Evolutionary conservation across 192 early-diverging fungal species (phyloP).

Genomic region (Backusella morwellensis): DNA sequence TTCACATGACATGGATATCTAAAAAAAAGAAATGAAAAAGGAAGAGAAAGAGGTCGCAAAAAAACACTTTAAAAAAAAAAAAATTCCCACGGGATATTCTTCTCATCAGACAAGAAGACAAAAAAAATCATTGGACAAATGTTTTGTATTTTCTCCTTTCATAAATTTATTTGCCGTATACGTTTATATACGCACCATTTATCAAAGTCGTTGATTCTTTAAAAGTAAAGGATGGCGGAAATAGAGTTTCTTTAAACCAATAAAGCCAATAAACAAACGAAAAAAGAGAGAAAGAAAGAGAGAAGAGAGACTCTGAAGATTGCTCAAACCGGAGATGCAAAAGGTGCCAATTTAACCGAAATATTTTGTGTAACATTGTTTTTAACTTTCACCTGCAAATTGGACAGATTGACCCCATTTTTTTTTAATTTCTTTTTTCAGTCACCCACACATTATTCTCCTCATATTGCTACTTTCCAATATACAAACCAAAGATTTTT

Average conservation of each 20-base stretch:
- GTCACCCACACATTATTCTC: not conserved
- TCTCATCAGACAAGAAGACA: not conserved
- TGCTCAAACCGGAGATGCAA: slow-evolving; percentile 6
- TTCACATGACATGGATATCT: too few relatives aligned
- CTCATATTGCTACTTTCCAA: not conserved
- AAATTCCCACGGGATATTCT: not conserved
- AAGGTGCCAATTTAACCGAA: not conserved
- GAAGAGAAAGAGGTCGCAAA: not conserved
- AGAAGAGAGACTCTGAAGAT: not conserved
- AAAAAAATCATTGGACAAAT: not conserved
- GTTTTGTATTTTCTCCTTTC: not conserved
- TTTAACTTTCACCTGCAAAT: slow-evolving; percentile 8
- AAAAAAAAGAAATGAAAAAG: not conserved
- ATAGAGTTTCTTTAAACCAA: not conserved
- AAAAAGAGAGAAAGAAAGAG: not conserved
- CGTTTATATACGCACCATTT: too few relatives aligned
- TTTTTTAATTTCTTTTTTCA: slow-evolving; percentile 6
- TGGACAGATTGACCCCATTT: not conserved
- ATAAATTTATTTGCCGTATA: not conserved
- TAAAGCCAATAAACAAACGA: not conserved
- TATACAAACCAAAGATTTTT: not conserved
- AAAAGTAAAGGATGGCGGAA: too few relatives aligned
- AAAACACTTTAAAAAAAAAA: not conserved
- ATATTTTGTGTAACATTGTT: not conserved
- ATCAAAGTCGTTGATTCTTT: too few relatives aligned